Conservation (phyloP, 495 filamentous ascomycete species). For the Podospora didyma region DNA sequence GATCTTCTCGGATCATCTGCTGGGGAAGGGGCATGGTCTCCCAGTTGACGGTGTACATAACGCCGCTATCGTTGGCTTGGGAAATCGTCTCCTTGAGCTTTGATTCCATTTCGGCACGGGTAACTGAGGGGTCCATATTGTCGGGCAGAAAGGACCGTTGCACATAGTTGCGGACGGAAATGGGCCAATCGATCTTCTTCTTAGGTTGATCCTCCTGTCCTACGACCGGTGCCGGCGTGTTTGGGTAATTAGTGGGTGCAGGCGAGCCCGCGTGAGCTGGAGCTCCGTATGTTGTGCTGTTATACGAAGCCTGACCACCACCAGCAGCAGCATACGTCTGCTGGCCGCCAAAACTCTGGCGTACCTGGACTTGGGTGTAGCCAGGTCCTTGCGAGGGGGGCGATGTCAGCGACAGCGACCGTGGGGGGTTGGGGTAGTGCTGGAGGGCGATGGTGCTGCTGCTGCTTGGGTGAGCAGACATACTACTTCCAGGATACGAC, state of each 20-base stretch:
- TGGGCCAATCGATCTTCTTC: slow-evolving; percentile 70
- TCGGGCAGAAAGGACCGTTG: slow-evolving; percentile 75
- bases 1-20: slow-evolving; percentile 74
- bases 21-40: slow-evolving; percentile 80
- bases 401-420: slow-evolving; percentile 20
- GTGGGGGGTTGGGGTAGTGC: background rate
- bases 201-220: slow-evolving; percentile 31
- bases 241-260: slow-evolving; percentile 23
- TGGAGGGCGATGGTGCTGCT: too few relatives aligned
- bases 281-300: slow-evolving; percentile 15
- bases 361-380: slow-evolving; percentile 49
- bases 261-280: slow-evolving; percentile 12
- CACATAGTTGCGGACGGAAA: slow-evolving; percentile 75
- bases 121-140: slow-evolving; percentile 62
- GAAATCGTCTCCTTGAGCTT: slow-evolving; percentile 86
- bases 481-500: background rate
- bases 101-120: slow-evolving; percentile 66
- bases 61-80: slow-evolving; percentile 64
- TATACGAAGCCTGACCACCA: slow-evolving; percentile 23
- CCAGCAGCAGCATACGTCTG: slow-evolving; percentile 31
- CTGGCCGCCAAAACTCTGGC: slow-evolving; percentile 39
- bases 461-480: too few relatives aligned
- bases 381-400: slow-evolving; percentile 31
- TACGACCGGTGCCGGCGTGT: slow-evolving; percentile 11
- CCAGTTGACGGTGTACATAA: slow-evolving; percentile 76